Percentiles rank a stretch among this genome's conserved stretches.
phyloP scores from a whole-genome alignment of 768 basidiomycete genomes.

The Suillus subaureus region DNA sequence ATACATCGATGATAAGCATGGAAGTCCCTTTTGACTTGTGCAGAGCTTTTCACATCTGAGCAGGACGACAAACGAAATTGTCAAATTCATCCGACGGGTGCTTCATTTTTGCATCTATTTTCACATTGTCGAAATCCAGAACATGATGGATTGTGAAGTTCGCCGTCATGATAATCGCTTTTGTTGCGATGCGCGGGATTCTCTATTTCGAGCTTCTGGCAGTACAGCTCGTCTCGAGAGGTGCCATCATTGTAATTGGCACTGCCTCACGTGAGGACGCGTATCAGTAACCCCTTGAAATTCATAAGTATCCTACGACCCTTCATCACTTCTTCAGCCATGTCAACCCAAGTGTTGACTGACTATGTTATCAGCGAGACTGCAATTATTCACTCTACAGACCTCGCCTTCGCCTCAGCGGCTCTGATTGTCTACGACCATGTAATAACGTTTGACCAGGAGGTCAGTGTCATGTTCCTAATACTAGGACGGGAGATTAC shows the following conservation, averaged over 20 bases:
- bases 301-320: background rate
- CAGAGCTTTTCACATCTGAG: background rate
- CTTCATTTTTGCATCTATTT: background rate
- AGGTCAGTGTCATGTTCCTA: constrained; percentile 1
- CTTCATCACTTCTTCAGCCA: background rate
- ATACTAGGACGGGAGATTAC: background rate
- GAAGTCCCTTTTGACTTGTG: background rate
- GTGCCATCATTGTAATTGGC: background rate
- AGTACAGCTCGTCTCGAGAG: background rate
- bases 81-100: background rate
- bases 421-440: constrained; percentile 14
- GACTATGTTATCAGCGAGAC: too few relatives aligned
- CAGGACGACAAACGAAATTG: background rate
- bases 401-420: background rate
- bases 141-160: background rate
- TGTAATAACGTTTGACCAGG: constrained; percentile 13
- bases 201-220: background rate
- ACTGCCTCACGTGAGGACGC: background rate
- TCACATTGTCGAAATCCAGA: background rate
- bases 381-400: background rate
- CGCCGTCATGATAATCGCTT: background rate
- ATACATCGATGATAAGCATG: background rate
- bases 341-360: background rate
- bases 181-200: background rate
- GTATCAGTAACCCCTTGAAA: background rate